phyloP scores from a whole-genome alignment of 192 early-diverging fungal species.

The Umbelopsis isabellina region DNA sequence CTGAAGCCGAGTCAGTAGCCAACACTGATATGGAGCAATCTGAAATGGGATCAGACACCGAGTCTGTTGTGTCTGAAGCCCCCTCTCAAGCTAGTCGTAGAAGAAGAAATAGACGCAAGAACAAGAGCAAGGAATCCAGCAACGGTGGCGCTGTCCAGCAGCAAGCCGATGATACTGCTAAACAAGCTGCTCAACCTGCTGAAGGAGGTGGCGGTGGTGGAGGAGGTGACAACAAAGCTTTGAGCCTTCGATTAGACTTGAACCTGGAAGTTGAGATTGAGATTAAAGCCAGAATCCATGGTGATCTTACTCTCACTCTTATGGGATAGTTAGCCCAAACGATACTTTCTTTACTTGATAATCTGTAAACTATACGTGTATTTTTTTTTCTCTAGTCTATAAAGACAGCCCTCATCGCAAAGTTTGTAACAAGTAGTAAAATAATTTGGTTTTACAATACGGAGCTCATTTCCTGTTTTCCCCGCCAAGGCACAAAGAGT shows the following conservation, averaged over 20 bases:
- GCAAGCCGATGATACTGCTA: neutral
- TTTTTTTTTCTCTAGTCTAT: too few species aligned
- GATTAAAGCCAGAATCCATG: slow-evolving; percentile 27
- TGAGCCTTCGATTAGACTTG: slow-evolving; percentile 26
- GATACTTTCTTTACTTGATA: too few species aligned
- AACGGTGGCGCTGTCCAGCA: neutral
- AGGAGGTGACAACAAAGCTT: slow-evolving; percentile 4
- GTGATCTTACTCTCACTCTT: slow-evolving; percentile 33
- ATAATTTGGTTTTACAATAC: too few species aligned
- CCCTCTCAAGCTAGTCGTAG: slow-evolving; percentile 7
- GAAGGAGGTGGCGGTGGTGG: slow-evolving; percentile 18
- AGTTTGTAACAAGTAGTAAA: too few species aligned
- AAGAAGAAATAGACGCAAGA: slow-evolving; percentile 8
- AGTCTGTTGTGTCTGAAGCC: neutral
- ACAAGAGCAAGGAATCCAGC: neutral
- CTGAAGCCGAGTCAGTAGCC: neutral
- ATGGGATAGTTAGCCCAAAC: neutral
- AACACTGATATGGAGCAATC: neutral
- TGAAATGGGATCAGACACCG: slow-evolving; percentile 1
- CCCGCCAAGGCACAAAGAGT: too few species aligned
- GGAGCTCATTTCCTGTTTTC: too few species aligned
- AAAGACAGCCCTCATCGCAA: too few species aligned
- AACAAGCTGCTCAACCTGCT: slow-evolving; percentile 10
- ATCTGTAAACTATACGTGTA: too few species aligned
- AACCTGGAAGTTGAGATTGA: slow-evolving; percentile 29